These are phyloP conservation scores for Detonula confervacea DNA, from an alignment of 352 stramenopile species.

Conservation along the genomic window DNA sequence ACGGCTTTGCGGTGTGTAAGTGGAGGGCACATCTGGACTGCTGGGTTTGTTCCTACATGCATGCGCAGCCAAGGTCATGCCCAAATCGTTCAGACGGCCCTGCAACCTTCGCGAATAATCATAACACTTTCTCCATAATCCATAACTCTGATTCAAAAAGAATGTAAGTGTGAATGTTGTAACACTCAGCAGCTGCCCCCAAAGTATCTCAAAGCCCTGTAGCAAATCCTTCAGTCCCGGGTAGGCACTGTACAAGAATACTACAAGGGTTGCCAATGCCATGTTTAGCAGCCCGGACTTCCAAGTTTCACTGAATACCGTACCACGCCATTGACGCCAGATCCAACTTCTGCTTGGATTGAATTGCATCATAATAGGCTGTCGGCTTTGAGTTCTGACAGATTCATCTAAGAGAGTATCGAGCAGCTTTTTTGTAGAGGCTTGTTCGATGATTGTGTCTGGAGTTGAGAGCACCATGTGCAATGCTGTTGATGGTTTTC, in stretches of 20 bases:
- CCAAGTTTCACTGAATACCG: conserved; percentile 85
- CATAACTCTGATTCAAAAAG: conserved; percentile 86
- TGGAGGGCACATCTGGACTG: conserved; percentile 63
- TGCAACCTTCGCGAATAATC: conserved; percentile 78
- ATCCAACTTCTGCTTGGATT: conserved; percentile 80
- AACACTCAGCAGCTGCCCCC: conserved; percentile 80
- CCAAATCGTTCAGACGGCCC: conserved; percentile 84
- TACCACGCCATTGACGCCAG: conserved; percentile 85
- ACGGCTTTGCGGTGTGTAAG: conserved; percentile 70
- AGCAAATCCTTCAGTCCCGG: conserved; percentile 63
- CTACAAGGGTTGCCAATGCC: conserved; percentile 65
- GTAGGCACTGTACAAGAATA: conserved; percentile 66
- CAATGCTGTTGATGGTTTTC: conserved; percentile 27
- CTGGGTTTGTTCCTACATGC: conserved; percentile 53
- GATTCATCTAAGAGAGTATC: conserved; percentile 84
- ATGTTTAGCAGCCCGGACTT: conserved; percentile 77
- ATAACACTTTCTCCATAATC: conserved; percentile 85
- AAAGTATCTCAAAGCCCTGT: conserved; percentile 76
- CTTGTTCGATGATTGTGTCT: conserved; percentile 84
- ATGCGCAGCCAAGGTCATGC: conserved; percentile 81
- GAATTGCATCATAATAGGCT: conserved; percentile 87
- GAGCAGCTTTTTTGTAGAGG: conserved; percentile 82
- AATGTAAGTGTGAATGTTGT: conserved; percentile 87
- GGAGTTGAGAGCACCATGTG: conserved; percentile 84
- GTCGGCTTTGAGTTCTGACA: conserved; percentile 67